Evolutionary conservation across 805 yeast species (phyloP), one percentile per base, ranked within the genome.

Genomic region (Hanseniaspora valbyensis): DNA sequence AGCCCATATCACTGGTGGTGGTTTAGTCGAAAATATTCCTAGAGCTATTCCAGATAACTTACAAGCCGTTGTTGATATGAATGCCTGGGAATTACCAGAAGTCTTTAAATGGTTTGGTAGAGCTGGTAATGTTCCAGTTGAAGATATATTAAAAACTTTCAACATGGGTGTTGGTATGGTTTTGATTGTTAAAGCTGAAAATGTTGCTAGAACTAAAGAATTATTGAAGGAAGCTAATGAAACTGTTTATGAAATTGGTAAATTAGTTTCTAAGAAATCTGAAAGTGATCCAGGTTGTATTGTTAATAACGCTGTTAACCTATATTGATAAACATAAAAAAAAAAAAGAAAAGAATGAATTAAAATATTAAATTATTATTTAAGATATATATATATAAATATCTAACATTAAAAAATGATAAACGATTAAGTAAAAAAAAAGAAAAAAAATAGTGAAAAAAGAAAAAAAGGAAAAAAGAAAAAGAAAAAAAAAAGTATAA

Each of bases 1-100:
- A 62, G 95, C 98, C 2, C 95, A 92, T 62, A 92, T 92, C 61
- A 92, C 99, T 22, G 99, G 99, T 54, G 99, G 99, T 66, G 99
- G 99, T 49, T 73, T 92, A 49, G 81, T 92, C 26, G 99, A 92
- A 67, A 92, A 92, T 67, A 80, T 90, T 53, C 99, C 99, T 50
- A 79, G 99, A 64, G 92, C 95, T 18, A 72, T 92, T 54, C 98
- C 98, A 53, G 68, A 76, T 52, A 67, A 78, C 58, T 70, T 92
- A 54, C 80, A 81, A 59, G 98, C 96, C 13, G 72, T 71, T 56
- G 77, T 92, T 45, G 95, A 90, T 65, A 80, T 83, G 63, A 69
- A 68, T 50, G 69, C 76, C 9, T 90, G 97, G 95, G 76, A 78
- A 56, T 80, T 92, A 30, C 95, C 95, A 34, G 81, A 74, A 32